Conservation (phyloP, 2,329 filamentous ascomycete genomes). For the Fusarium sp. region DNA sequence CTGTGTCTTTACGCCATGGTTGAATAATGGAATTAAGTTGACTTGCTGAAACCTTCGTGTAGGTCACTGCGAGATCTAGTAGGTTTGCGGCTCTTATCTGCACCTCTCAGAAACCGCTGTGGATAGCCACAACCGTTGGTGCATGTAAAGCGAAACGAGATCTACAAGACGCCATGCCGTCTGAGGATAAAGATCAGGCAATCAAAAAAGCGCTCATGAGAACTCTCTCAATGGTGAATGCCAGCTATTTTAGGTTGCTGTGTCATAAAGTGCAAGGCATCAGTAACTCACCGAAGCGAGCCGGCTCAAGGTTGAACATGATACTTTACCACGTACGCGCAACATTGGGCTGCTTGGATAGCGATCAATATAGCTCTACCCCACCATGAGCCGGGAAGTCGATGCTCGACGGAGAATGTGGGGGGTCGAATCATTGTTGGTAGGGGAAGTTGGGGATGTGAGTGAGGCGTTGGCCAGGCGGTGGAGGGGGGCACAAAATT, state of each 20-base stretch:
- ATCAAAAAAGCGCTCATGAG: conserved; percentile 7
- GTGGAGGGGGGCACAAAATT: conserved; percentile 45
- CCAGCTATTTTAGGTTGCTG: conserved; percentile 8
- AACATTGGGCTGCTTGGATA: conserved; percentile 6
- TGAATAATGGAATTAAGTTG: conserved; percentile 11
- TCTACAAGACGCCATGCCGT: conserved; percentile 41
- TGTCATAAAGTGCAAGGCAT: conserved; percentile 20
- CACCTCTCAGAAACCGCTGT: conserved; percentile 22
- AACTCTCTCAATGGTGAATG: conserved; percentile 26
- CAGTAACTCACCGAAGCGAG: conserved; percentile 31
- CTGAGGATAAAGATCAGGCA: conserved; percentile 33
- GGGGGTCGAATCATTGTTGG: conserved; percentile 41
- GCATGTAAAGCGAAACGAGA: conserved; percentile 39
- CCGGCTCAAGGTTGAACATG: conserved; percentile 23
- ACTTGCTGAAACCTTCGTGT: conserved; percentile 1
- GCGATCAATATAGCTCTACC: conserved; percentile 30
- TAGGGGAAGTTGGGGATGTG: conserved; percentile 42
- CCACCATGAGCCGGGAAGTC: conserved; percentile 45
- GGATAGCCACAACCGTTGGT: conserved; percentile 39
- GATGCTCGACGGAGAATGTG: conserved; percentile 47
- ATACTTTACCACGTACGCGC: conserved; percentile 39
- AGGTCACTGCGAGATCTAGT: conserved; percentile 9
- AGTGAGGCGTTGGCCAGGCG: conserved; percentile 40
- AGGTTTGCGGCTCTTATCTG: conserved; percentile 43
- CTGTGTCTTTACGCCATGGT: conserved; percentile 12